Evolutionary conservation across 2,329 filamentous ascomycete species (phyloP), one percentile per base, ranked within the genome.

Genomic region (Aspergillus costaricaensis): DNA sequence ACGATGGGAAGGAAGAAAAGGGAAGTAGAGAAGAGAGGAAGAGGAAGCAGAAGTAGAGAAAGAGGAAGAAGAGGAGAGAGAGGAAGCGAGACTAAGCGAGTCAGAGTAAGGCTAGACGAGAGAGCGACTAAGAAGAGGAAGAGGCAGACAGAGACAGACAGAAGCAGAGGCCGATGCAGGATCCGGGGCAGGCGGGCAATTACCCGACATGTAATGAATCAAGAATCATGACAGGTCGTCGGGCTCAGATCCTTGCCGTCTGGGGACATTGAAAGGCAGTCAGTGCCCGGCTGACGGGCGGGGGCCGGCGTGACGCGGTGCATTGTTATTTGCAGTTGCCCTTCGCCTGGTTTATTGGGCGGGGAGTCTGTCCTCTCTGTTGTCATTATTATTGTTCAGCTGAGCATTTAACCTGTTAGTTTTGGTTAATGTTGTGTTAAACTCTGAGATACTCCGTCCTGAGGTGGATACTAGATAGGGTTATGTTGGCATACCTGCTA

Each of bases 1-100:
- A 25, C 48, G 27, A 15, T 32, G 44, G 52, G 38, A 61, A 49
- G 41, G 38, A 39, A 23, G 21, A 32, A 12, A 19, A 15, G 17
- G 21, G n/a, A 55, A 21, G 32, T 73, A 64, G 39, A 49, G 39
- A n/a, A 49, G 32, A 17, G 23, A 49, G 32, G n/a, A 52, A 27
- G 39, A 38, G 19, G 43, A 27, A 30, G 39, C 12, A 36, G 32
- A 36, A 30, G 39, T 36, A 36, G 12, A 36, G 32, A 36, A 36
- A 15, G 32, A 36, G 32, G n/a, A 43, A 14, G 44, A 38, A 19
- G 25, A 57, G 48, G 9, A 19, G 41, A 19, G 41, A 41, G 6
- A 38, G 48, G 49, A 48, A 32, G 21, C 19, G 23, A 41, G 32
- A 38, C 23, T 36, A 60, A 23, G 21, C 17, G 30, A 51, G 36